Conservation (phyloP, 495 filamentous ascomycete species). For the Choiromyces venosus region DNA sequence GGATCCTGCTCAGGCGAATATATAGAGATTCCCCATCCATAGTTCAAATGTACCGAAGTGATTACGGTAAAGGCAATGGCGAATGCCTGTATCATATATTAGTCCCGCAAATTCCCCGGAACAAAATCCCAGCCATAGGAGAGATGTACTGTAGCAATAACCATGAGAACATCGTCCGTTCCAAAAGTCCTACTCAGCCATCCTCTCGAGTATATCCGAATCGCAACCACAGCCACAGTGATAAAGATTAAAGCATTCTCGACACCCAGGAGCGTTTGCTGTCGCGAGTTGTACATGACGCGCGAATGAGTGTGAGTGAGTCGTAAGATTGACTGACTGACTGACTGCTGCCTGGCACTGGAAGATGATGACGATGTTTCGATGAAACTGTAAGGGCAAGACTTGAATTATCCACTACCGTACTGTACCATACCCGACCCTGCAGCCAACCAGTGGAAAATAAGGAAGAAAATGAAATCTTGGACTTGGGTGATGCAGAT, state of each 20-base stretch:
- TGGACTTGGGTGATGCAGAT: not conserved
- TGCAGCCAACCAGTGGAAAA: not conserved
- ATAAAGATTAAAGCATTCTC: slow-evolving; percentile 23
- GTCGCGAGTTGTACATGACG: not conserved
- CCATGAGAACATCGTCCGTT: not conserved
- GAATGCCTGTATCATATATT: not conserved
- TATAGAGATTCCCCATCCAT: not conserved
- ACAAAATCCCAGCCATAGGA: not conserved
- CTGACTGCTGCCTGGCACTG: too few relatives aligned
- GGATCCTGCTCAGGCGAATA: not conserved
- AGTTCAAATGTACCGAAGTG: not conserved
- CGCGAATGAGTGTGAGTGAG: not conserved
- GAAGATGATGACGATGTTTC: too few relatives aligned
- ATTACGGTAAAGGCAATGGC: not conserved
- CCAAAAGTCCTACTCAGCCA: slow-evolving; percentile 22
- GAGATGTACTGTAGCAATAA: not conserved
- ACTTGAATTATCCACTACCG: not conserved
- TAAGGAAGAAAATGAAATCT: too few relatives aligned
- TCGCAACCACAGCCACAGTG: slow-evolving; percentile 19
- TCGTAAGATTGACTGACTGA: too few relatives aligned
- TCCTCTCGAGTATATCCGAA: slow-evolving; percentile 31
- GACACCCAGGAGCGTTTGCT: not conserved
- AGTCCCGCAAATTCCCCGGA: not conserved
- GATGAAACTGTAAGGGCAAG: not conserved
- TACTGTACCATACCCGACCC: too few relatives aligned